Evolutionary conservation across 345 rosid species (phyloP).

Genomic region (Sisymbrium altissimum): DNA sequence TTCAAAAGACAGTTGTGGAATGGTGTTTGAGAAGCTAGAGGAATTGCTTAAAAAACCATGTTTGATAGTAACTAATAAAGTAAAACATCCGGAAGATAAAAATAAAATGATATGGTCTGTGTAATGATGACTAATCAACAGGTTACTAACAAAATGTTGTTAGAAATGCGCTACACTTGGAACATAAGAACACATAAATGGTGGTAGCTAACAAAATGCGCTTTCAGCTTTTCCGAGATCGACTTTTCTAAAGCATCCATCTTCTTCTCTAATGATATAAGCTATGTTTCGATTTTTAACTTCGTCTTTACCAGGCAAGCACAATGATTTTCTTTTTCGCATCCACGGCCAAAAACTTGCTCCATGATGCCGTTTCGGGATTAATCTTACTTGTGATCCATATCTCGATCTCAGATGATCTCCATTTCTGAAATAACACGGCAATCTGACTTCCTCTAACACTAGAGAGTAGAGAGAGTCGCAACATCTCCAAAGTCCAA

Average conservation of each 20-base stretch:
- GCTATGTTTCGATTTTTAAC: too few relatives aligned
- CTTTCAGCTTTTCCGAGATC: background rate
- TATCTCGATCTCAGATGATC: background rate
- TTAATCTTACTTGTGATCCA: background rate
- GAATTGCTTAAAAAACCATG: too few relatives aligned
- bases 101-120: too few relatives aligned
- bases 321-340: background rate
- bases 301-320: background rate
- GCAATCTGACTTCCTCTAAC: background rate
- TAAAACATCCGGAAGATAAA: background rate
- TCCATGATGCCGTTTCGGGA: background rate
- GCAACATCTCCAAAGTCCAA: too few relatives aligned
- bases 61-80: background rate
- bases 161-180: background rate
- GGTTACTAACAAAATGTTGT: background rate
- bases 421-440: background rate
- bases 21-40: too few relatives aligned
- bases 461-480: background rate
- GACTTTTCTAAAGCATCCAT: background rate
- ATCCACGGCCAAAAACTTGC: background rate
- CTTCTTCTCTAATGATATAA: background rate
- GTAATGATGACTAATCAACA: background rate
- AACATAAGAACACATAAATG: background rate
- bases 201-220: background rate
- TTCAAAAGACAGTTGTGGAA: too few relatives aligned